Base-by-base conservation (phyloP, 2,329 filamentous ascomycete species). In the Alternaria sp. region DNA sequence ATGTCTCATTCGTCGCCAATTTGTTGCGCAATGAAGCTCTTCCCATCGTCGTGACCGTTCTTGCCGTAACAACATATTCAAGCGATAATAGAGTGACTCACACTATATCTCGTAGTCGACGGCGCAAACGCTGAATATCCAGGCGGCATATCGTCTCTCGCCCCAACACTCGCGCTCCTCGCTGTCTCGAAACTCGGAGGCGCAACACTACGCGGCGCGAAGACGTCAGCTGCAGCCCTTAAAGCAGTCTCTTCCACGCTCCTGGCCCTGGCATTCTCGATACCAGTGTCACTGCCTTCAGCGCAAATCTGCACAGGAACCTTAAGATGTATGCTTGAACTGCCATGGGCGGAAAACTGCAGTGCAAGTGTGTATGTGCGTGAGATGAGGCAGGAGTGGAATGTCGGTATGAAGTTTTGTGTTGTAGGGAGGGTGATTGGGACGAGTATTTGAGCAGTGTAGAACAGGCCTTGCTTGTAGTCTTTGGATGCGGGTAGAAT, bases 341-440 rank as follows among this genome's bases (percentile, higher is more conserved):
- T 67, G 53, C 80, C 75, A 4, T 74, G 65, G 51, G 86, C 82
- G 4, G 84, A 82, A 22, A 92, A 76, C 14, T 81, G 80, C 57
- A 92, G 77, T 54, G 87, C 85, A 14, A 92, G 82, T 4, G 81
- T 76, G 74, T 92, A 92, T 18, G 83, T 79, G 53, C 90, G 83
- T n/a, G 86, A 87, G 44, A 88, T 79, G 54, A 91, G 83, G 74
- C 89, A 92, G 39, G 85, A 84, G 79, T 91, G 87, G 78, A 92
- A 92, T 3, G 88, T 89, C 1, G 89, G 90, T 20, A 90, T 79
- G 73, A 90, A 90, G 26, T 83, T 79, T 67, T 89, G 90, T 63
- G 80, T 80, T n/a, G 73, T 69, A 1, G 89, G 89, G 0, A 91
- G 81, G 1, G 84, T 83, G 68, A 91, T 80, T 0, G 89, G 89